Conservation (phyloP, 768 basidiomycete species). For the Strobilomyces echinocephalus region DNA sequence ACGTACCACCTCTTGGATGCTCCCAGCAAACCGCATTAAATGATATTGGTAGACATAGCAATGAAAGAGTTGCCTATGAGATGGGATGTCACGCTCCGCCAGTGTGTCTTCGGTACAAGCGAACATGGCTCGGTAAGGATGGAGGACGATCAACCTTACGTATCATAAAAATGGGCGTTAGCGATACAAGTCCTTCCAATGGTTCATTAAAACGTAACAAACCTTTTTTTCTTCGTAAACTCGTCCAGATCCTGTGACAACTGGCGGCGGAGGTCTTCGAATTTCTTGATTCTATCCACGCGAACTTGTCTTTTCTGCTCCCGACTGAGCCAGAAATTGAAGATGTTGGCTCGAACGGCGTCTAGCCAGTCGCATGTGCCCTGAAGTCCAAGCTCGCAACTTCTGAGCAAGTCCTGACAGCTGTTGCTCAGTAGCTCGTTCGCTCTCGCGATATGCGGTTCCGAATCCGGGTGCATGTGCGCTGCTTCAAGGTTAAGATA, state of each 20-base stretch:
- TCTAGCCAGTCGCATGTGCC: conserved; percentile 50
- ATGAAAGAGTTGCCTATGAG: conserved; percentile 68
- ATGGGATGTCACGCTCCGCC: conserved; percentile 39
- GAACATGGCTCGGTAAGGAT: conserved; percentile 56
- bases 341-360: conserved; percentile 32
- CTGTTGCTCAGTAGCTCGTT: conserved; percentile 45
- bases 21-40: conserved; percentile 35
- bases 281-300: conserved; percentile 33
- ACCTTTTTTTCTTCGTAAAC: conserved; percentile 54
- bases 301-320: conserved; percentile 30
- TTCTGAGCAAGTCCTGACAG: conserved; percentile 49
- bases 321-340: conserved; percentile 35
- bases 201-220: neutral
- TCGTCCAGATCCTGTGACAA: conserved; percentile 37
- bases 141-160: conserved; percentile 44
- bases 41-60: conserved; percentile 70
- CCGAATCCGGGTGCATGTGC: conserved; percentile 46
- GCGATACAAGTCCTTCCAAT: neutral
- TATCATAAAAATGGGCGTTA: conserved; percentile 13
- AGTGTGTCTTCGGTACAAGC: conserved; percentile 30
- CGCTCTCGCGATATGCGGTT: conserved; percentile 39
- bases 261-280: conserved; percentile 36
- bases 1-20: conserved; percentile 34
- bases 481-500: conserved; percentile 66
- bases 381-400: conserved; percentile 37